Base-by-base conservation (phyloP, 192 early-diverging fungal genomes). In the Umbelopsis ramanniana region DNA sequence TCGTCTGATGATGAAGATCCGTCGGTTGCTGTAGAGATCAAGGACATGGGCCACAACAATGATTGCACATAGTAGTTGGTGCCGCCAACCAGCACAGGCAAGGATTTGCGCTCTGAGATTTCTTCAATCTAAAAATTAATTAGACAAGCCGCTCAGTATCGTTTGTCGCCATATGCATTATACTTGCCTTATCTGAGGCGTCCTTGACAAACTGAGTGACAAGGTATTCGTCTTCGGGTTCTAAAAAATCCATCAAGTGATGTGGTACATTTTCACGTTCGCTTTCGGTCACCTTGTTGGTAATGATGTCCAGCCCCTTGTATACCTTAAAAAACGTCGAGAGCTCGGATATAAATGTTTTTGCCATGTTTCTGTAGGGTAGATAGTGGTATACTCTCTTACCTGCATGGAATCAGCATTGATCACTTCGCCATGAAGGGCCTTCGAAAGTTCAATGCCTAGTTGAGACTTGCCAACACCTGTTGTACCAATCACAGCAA, bases 381-480 rank as follows among this genome's bases (percentile, higher is more conserved):
- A 17, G 17, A 5, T 6, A 45, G 24, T n/a, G 33, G 29, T 54
- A 17, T 29, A 12, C n/a, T 19, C 6, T 0, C 9, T 67, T 67
- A 92, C 90, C 87, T 99, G 97, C 83, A 99, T 87, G 8, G 97
- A 91, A 74, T 99, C 97, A 1, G 92, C 93, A 77, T 97, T 98
- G 74, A 99, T 95, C 46, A 97, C 86, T 71, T 98, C 95, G 24
- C 96, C 96, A 47, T 87, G 74, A 6, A 97, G 63, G 8, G 87
- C 86, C 46, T 93, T 86, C 5, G 94, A 91, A 24, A 99, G 76
- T 72, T 97, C 91, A 37, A 99, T 89, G 6, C 93, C 91, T 11
- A 99, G 81, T 74, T 96, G 86, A n/a, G 94, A 95, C 74, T 99
- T 99, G n/a, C 97, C 97, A 14, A 96, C 95, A 12, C 96, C 97